Conservation (phyloP, 140 eudicot genomes). For the Senecio squalidus region DNA sequence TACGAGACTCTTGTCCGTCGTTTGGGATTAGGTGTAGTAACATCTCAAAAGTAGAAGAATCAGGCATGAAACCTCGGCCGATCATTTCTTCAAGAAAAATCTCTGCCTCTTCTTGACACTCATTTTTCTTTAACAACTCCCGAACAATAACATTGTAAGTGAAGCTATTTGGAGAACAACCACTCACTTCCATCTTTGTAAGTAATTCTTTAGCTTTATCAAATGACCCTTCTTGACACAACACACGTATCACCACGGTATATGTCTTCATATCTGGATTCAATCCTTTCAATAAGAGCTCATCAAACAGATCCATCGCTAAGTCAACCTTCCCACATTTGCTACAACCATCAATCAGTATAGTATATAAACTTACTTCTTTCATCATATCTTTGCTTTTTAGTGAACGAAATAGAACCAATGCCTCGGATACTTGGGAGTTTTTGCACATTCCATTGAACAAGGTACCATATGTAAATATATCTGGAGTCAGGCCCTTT, state of each 20-base stretch:
- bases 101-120: slow-evolving; percentile 15
- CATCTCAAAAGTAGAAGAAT: slow-evolving; percentile 6
- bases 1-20: not conserved
- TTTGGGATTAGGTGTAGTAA: not conserved
- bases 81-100: slow-evolving; percentile 12
- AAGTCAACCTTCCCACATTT: not conserved
- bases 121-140: slow-evolving; percentile 19
- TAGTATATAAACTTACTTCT: slow-evolving; percentile 10
- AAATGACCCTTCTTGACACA: slow-evolving; percentile 2
- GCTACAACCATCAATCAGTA: slow-evolving; percentile 17
- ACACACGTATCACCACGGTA: slow-evolving; percentile 9
- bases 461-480: not conserved
- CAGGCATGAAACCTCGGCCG: slow-evolving; percentile 6
- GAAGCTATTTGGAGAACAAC: slow-evolving; percentile 20
- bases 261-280: slow-evolving; percentile 14
- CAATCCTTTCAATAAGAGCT: slow-evolving; percentile 12
- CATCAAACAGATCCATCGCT: slow-evolving; percentile 15
- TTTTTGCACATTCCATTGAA: not conserved
- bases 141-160: slow-evolving; percentile 20
- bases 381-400: not conserved
- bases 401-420: slow-evolving; percentile 1
- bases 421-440: not conserved
- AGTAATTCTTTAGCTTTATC: slow-evolving; percentile 19
- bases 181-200: slow-evolving; percentile 19
- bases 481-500: not conserved